phyloP scores from a whole-genome alignment of 495 filamentous ascomycete genomes.

The Penicillium pulvis region DNA sequence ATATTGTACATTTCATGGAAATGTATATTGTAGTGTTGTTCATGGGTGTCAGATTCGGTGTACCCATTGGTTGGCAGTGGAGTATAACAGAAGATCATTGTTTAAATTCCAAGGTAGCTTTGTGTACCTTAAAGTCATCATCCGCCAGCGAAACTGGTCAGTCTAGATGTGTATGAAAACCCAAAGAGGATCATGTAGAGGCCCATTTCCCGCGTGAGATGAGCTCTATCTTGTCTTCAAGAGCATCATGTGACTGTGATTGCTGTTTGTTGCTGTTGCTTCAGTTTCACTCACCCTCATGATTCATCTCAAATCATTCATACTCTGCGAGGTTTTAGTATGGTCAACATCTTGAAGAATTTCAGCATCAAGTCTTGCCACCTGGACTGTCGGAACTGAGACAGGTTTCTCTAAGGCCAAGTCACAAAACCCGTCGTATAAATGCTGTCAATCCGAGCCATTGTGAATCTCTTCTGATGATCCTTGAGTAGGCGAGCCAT shows the following conservation, averaged over 20 bases:
- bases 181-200: no score
- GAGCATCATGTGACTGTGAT: neutral
- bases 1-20: no score
- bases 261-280: neutral
- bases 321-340: neutral
- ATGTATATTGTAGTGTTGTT: no score
- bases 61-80: neutral
- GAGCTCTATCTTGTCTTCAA: neutral
- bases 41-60: no score
- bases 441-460: neutral
- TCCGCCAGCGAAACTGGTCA: no score
- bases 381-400: neutral
- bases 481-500: neutral
- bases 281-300: neutral
- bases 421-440: neutral
- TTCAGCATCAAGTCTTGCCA: neutral
- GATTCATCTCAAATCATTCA: neutral
- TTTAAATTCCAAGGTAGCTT: no score
- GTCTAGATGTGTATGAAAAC: no score
- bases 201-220: neutral
- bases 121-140: no score
- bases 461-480: neutral
- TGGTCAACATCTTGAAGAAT: neutral
- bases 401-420: neutral
- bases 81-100: neutral